A percentile compares a stretch with the other conserved stretches of the same genome.
Evolutionary conservation across 345 rosid species (phyloP).

Genomic region (Lepidium aucheri): DNA sequence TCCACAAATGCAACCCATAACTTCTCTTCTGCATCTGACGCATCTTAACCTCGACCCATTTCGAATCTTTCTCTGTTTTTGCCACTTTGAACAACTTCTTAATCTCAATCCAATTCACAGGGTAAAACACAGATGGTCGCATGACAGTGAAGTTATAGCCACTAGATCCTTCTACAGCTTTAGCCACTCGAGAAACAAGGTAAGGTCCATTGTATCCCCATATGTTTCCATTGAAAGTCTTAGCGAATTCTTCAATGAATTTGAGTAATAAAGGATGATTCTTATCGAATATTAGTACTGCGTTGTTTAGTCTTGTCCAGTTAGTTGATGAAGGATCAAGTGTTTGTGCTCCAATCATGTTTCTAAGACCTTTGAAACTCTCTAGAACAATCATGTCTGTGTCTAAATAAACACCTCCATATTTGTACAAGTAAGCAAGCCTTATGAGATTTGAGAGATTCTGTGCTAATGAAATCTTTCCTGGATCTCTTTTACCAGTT

Average conservation of each 20-base stretch:
- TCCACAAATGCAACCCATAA: slow-evolving; percentile 64
- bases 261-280: slow-evolving; percentile 52
- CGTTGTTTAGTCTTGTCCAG: slow-evolving; percentile 74
- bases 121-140: slow-evolving; percentile 57
- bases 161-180: slow-evolving; percentile 30
- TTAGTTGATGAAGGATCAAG: slow-evolving; percentile 29
- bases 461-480: slow-evolving; percentile 54
- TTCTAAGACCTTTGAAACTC: slow-evolving; percentile 39
- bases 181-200: slow-evolving; percentile 57
- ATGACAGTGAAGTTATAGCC: slow-evolving; percentile 46
- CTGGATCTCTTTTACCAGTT: slow-evolving; percentile 57
- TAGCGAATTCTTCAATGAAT: slow-evolving; percentile 63
- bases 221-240: slow-evolving; percentile 58
- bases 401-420: slow-evolving; percentile 77
- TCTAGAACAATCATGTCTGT: slow-evolving; percentile 60
- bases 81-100: slow-evolving; percentile 46
- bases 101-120: slow-evolving; percentile 54
- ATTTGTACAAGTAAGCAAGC: slow-evolving; percentile 55
- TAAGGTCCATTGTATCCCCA: slow-evolving; percentile 92
- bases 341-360: slow-evolving; percentile 71
- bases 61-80: slow-evolving; percentile 20
- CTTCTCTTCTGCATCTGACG: slow-evolving; percentile 37
- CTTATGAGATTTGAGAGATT: slow-evolving; percentile 69
- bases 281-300: slow-evolving; percentile 56
- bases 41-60: slow-evolving; percentile 47